Evolutionary conservation across 371 early-diverging fungal species (phyloP).

Genomic region (Rhizopus microsporus): DNA sequence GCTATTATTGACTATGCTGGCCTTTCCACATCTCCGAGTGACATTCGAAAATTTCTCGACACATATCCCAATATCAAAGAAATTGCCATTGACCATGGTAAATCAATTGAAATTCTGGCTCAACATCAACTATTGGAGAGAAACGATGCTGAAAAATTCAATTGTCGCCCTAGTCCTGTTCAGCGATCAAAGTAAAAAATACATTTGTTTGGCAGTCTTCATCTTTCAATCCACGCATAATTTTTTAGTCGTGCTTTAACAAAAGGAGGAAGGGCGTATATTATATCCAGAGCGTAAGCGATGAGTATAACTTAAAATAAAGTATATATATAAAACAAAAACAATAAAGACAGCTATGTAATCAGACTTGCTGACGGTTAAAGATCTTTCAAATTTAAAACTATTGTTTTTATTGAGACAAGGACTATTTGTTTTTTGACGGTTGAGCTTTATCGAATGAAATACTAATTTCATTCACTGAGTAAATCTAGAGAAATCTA

Average conservation of each 20-base stretch:
- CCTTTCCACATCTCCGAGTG: conserved; percentile 20
- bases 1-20: conserved; percentile 25
- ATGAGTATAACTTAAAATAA: too few relatives aligned
- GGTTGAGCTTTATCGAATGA: background rate
- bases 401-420: conserved; percentile 8
- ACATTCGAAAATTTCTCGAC: conserved; percentile 18
- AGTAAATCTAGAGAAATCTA: conserved; percentile 4
- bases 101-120: conserved; percentile 5
- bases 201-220: conserved; percentile 8
- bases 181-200: conserved; percentile 10
- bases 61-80: conserved; percentile 12
- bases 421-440: conserved; percentile 1
- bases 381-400: conserved; percentile 7
- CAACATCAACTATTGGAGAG: conserved; percentile 7
- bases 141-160: conserved; percentile 8
- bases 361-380: conserved; percentile 11
- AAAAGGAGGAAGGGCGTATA: conserved; percentile 8
- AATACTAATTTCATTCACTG: conserved; percentile 5
- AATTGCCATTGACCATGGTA: conserved; percentile 7
- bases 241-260: conserved; percentile 11
- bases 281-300: too few relatives aligned
- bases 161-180: conserved; percentile 8
- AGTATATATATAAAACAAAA: too few relatives aligned
- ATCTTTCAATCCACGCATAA: conserved; percentile 9
- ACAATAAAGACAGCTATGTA: too few relatives aligned